Evolutionary conservation across 495 filamentous ascomycete genomes (phyloP), one percentile per base, ranked within the genome.

Genomic region (Lichenothelia convexa): DNA sequence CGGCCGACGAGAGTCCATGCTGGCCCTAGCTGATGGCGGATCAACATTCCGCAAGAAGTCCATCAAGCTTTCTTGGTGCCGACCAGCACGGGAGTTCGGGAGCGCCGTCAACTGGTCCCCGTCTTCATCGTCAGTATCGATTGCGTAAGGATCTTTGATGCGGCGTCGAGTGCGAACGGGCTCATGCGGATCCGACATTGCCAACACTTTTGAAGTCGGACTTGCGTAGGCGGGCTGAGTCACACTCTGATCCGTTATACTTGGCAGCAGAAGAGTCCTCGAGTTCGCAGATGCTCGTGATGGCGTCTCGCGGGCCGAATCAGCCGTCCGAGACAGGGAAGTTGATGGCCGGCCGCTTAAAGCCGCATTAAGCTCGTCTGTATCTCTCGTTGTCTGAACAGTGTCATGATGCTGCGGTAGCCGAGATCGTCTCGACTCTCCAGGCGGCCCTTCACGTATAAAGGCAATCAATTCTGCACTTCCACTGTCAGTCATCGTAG

Each of bases 1-100:
- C n/a, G n/a, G n/a, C n/a, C n/a, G n/a, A n/a, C n/a, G n/a, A n/a
- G n/a, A n/a, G n/a, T n/a, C n/a, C n/a, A n/a, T n/a, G n/a, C n/a
- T n/a, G n/a, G n/a, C n/a, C n/a, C n/a, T n/a, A n/a, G n/a, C n/a
- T n/a, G n/a, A n/a, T n/a, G 89, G 84, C 11, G 86, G 89, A 15
- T 80, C 70, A n/a, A 70, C 75, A 45, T 69, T 85, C 34, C 68
- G 71, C 36, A 99, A 61, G 62, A 99, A 99, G 45, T 99, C 91
- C 21, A 82, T 70, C 32, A 94, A 53, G 47, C 78, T 84, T 51
- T 75, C 71, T 39, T 75, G 69, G 35, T 67, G 50, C 5, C 63
- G 60, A 33, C 36, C 39, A n/a, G 53, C 50, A 16, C 58, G 54
- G 6, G 33, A 33, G 30, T 64, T 64, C 5, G 58, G 55, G 8